phyloP scores from a whole-genome alignment of 495 filamentous ascomycete genomes.

The Penicillium robsamsonii region DNA sequence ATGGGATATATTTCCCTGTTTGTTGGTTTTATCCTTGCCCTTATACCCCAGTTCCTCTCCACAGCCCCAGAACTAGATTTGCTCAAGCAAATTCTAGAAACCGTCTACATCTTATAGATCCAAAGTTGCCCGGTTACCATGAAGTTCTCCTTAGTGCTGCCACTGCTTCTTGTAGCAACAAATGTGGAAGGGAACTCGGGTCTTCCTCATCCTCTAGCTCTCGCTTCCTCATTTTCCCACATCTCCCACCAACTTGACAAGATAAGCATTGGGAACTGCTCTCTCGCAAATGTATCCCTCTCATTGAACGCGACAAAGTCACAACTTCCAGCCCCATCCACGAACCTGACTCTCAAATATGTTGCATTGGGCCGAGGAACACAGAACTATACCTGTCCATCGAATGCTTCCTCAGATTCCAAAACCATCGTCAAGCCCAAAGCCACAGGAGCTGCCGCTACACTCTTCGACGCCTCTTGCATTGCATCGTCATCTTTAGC shows the following conservation, averaged over 20 bases:
- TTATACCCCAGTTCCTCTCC: not conserved
- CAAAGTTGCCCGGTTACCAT: not conserved
- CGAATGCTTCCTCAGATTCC: slow-evolving; percentile 14
- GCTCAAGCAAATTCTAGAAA: not conserved
- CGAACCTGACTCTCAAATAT: slow-evolving; percentile 53
- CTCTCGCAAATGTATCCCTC: slow-evolving; percentile 20
- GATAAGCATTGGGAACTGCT: slow-evolving; percentile 31
- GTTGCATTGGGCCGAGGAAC: slow-evolving; percentile 69
- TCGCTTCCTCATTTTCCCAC: slow-evolving; percentile 22
- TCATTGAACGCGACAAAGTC: slow-evolving; percentile 23
- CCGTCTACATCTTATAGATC: not conserved
- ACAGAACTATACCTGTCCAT: slow-evolving; percentile 72
- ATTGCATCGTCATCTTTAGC: slow-evolving; percentile 27
- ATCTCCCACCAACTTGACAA: slow-evolving; percentile 23
- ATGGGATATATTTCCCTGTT: not conserved
- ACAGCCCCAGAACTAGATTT: not conserved
- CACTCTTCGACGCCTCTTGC: slow-evolving; percentile 63
- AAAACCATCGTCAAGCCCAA: slow-evolving; percentile 27
- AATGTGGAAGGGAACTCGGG: slow-evolving; percentile 2
- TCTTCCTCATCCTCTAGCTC: slow-evolving; percentile 19
- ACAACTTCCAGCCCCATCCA: slow-evolving; percentile 45
- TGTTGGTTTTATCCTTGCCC: not conserved
- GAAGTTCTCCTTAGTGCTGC: slow-evolving; percentile 1
- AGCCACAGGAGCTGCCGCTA: slow-evolving; percentile 61
- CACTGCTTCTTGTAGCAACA: not conserved